Conservation (phyloP, 805 yeast genomes). For the Torulaspora microellipsoides region DNA sequence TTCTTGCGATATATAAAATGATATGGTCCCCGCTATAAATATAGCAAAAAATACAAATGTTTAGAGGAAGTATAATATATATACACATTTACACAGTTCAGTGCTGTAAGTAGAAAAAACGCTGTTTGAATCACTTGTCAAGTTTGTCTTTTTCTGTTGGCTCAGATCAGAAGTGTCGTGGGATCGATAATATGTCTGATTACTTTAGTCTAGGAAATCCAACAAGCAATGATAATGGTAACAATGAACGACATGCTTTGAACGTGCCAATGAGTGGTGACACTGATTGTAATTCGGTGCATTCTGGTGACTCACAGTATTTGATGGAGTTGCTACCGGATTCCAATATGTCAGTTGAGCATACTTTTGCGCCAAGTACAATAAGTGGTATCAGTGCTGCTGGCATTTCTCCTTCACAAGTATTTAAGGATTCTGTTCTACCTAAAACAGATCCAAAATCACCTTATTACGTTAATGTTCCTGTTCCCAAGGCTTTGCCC, state of each 20-base stretch:
- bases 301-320: slow-evolving; percentile 24
- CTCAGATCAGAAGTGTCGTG: not conserved
- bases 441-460: slow-evolving; percentile 31
- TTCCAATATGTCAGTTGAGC: slow-evolving; percentile 5
- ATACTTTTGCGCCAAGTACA: slow-evolving; percentile 1
- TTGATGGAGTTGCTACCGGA: slow-evolving; percentile 23
- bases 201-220: slow-evolving; percentile 18
- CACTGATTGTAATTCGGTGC: slow-evolving; percentile 18
- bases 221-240: not conserved
- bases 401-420: slow-evolving; percentile 4
- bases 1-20: no score
- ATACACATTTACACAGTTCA: no score
- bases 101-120: no score
- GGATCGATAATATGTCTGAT: slow-evolving; percentile 20
- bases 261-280: not conserved
- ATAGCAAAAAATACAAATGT: no score
- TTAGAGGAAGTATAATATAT: no score
- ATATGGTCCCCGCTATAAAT: no score
- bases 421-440: slow-evolving; percentile 15
- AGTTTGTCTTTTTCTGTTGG: not conserved
- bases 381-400: slow-evolving; percentile 10
- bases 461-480: slow-evolving; percentile 34
- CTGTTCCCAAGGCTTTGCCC: slow-evolving; percentile 30
- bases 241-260: not conserved
- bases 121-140: no score